Evolutionary conservation across 345 rosid species (phyloP).

Genomic region (Aquilaria yunnanensis): DNA sequence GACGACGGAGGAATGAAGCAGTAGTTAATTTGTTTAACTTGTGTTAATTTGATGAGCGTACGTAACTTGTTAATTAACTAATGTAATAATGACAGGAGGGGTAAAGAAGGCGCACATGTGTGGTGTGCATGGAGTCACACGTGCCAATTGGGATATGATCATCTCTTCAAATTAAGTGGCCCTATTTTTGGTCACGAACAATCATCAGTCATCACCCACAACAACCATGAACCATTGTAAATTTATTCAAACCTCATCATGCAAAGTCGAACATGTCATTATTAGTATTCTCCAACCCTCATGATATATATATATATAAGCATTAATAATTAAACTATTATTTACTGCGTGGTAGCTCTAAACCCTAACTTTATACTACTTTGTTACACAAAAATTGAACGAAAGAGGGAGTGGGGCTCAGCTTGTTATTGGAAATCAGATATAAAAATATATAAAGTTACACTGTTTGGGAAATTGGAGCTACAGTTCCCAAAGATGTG

Average conservation of each 20-base stretch:
- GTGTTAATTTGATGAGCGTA: too few relatives aligned
- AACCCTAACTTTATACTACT: slow-evolving; percentile 3
- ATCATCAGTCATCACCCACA: slow-evolving; percentile 15
- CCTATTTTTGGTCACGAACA: too few relatives aligned
- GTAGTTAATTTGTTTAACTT: too few relatives aligned
- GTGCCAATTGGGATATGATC: slow-evolving; percentile 14
- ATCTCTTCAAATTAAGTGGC: too few relatives aligned
- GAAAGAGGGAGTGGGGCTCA: slow-evolving; percentile 9
- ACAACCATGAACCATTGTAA: not conserved
- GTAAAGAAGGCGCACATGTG: slow-evolving; percentile 2
- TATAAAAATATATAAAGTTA: not conserved
- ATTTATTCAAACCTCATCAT: slow-evolving; percentile 31
- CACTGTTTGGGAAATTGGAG: slow-evolving; percentile 30
- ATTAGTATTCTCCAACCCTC: slow-evolving; percentile 13
- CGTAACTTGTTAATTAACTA: too few relatives aligned
- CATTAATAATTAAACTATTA: not conserved
- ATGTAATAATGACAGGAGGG: too few relatives aligned
- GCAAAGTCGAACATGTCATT: slow-evolving; percentile 22
- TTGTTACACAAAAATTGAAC: not conserved
- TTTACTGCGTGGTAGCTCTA: slow-evolving; percentile 9
- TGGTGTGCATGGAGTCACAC: slow-evolving; percentile 19
- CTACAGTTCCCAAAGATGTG: slow-evolving; percentile 39
- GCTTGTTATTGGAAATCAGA: slow-evolving; percentile 2
- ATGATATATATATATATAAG: slow-evolving; percentile 13
- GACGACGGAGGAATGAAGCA: too few relatives aligned